Evolutionary conservation across 83 land plant species (phyloP).

Genomic region (Picea mariana): DNA sequence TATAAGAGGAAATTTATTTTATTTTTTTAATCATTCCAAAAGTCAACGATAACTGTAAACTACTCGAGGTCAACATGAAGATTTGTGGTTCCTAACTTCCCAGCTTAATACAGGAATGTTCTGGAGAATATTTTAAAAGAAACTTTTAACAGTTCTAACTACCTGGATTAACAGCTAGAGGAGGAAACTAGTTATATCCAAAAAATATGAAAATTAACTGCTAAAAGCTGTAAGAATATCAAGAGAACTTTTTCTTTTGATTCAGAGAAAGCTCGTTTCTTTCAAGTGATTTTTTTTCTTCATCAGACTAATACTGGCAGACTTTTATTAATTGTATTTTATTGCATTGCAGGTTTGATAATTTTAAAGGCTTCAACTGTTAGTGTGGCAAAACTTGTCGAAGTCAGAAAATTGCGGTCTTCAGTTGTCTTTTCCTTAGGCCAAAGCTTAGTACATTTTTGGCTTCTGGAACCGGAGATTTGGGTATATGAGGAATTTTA

Average conservation of each 20-base stretch:
- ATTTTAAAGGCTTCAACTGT: background rate
- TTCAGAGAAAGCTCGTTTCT: background rate
- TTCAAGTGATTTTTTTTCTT: background rate
- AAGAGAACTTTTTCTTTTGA: slow-evolving; percentile 2
- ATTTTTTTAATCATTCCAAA: background rate
- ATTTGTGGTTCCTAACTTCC: background rate
- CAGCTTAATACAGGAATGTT: slow-evolving; percentile 7
- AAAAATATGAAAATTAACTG: slow-evolving; percentile 13
- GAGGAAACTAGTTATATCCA: slow-evolving; percentile 9
- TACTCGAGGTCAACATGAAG: background rate
- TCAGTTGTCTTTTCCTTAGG: background rate
- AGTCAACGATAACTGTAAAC: background rate
- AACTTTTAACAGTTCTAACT: background rate
- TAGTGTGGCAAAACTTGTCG: background rate
- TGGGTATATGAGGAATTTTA: background rate
- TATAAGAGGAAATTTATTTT: background rate
- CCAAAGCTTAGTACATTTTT: background rate
- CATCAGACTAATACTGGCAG: background rate
- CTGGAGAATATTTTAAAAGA: background rate
- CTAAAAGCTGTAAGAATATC: no score
- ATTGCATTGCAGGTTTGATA: background rate
- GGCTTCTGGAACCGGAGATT: background rate
- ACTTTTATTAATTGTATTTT: background rate
- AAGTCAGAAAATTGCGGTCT: background rate
- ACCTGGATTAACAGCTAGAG: slow-evolving; percentile 13